Base-by-base conservation (phyloP, 2,329 filamentous ascomycete species). In the Laburnicola sp. region DNA sequence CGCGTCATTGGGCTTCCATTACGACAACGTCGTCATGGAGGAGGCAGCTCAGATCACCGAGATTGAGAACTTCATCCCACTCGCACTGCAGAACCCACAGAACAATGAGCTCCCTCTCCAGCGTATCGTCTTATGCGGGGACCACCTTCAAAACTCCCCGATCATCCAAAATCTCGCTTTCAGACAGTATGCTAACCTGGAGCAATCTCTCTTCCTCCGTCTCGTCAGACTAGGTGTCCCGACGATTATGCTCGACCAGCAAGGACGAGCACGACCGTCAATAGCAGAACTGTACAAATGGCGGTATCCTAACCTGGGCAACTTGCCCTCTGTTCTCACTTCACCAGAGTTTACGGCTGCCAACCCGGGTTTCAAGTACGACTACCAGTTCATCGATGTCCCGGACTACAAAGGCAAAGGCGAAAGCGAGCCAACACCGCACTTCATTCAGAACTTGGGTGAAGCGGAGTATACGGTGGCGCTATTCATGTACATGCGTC, bases 31-130 rank as follows among this genome's bases (percentile, higher is more conserved):
- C 9, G 82, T 99, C 46, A 97, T 99, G 89, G 94, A 99, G 76
- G 94, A 99, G 79, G 93, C 94, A 4, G 94, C 94, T 9, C 94
- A 99, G 69, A 93, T 99, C 67, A 99, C 93, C 0, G 94, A 99
- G 72, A 89, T 97, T 39, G 94, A 99, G 70, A 96, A 91, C 58
- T 97, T 99, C 74, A 91, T 99, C 57, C 94, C 94, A 0, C 80
- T 96, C 46, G 89, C 92, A n/a, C 81, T 99, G 74, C 95, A 99
- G 69, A 90, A 89, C 57, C 84, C 88, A 21, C 83, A 84, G 58
- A 78, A 86, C 45, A 88, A 88, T 30, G 81, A 90, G 65, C 81
- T 89, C 60, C 84, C 86, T 3, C 76, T 99, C 9, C 91, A 97
- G 72, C 82, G 95, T 35, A 86, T 99, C 4, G 90, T 99, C 2